Conservation (phyloP, 1,284 basidiomycete genomes). For the Sphagnurus paluster region DNA sequence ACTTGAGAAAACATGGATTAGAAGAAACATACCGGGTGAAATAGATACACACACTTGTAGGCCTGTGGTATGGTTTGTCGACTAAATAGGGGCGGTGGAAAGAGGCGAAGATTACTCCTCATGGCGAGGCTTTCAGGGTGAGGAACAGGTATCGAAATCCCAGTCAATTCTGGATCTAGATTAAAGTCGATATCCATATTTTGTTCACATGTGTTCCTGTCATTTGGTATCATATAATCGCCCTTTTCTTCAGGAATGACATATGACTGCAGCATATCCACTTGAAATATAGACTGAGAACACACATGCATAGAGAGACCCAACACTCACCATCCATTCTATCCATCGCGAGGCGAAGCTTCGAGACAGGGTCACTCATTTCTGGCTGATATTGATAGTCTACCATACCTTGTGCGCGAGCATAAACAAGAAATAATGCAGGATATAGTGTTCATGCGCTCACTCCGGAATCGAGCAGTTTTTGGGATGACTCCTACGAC, state of each 20-base stretch:
- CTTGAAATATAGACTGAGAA: constrained; percentile 37
- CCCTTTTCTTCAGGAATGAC: constrained; percentile 65
- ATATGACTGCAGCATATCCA: constrained; percentile 72
- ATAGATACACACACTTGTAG: constrained; percentile 60
- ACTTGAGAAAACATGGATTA: constrained; percentile 37
- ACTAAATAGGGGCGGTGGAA: constrained; percentile 85
- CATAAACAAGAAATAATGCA: constrained; percentile 2
- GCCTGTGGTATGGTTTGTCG: constrained; percentile 73
- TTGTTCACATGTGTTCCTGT: constrained; percentile 12
- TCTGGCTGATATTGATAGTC: constrained; percentile 88
- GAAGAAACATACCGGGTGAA: background rate
- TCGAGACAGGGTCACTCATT: constrained; percentile 64
- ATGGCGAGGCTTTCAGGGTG: constrained; percentile 16
- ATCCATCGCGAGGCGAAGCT: constrained; percentile 72
- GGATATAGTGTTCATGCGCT: constrained; percentile 27
- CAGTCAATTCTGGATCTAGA: constrained; percentile 38
- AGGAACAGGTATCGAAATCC: constrained; percentile 31
- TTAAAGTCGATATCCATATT: constrained; percentile 28
- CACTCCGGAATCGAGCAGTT: constrained; percentile 89
- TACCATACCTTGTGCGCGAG: constrained; percentile 82
- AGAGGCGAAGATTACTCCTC: constrained; percentile 64
- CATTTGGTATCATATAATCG: constrained; percentile 47
- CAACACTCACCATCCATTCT: constrained; percentile 71
- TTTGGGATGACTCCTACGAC: constrained; percentile 77
- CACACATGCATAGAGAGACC: background rate